phyloP scores from a whole-genome alignment of 2,329 filamentous ascomycete species.

The Boeremia exigua region DNA sequence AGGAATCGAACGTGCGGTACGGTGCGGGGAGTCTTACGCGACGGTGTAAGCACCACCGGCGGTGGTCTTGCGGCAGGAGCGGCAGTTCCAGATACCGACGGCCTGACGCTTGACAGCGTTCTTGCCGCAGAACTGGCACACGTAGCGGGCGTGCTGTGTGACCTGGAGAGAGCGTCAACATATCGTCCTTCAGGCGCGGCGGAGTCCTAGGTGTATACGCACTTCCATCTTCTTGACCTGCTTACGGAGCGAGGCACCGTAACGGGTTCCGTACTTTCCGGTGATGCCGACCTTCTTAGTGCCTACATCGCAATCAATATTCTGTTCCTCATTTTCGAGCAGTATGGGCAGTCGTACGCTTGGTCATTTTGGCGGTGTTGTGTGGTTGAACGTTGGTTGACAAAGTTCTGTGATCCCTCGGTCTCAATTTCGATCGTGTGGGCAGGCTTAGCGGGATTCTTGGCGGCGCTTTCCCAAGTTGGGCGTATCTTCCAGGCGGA shows the following conservation, averaged over 20 bases:
- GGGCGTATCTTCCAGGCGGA: conserved; percentile 13
- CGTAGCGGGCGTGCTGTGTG: conserved; percentile 95
- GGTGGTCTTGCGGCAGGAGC: conserved; percentile 90
- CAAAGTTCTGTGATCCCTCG: conserved; percentile 19
- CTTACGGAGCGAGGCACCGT: conserved; percentile 99
- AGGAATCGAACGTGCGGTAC: background rate
- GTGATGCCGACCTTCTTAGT: conserved; percentile 86
- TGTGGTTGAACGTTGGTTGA: conserved; percentile 21
- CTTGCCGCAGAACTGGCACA: conserved; percentile 93
- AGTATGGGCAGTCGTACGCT: conserved; percentile 37
- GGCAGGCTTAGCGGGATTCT: conserved; percentile 16
- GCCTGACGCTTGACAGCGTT: conserved; percentile 86
- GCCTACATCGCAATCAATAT: conserved; percentile 33
- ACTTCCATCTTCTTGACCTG: conserved; percentile 98
- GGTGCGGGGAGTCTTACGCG: conserved; percentile 70
- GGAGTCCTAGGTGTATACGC: conserved; percentile 25
- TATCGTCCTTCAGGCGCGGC: conserved; percentile 12
- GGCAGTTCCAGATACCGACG: conserved; percentile 97
- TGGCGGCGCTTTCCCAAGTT: conserved; percentile 9
- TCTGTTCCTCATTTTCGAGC: conserved; percentile 10
- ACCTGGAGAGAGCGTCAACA: conserved; percentile 59
- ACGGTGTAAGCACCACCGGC: conserved; percentile 94
- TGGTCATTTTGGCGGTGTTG: conserved; percentile 62
- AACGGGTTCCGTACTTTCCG: conserved; percentile 96
- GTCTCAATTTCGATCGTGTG: conserved; percentile 17